Evolutionary conservation across 2,329 filamentous ascomycete genomes (phyloP).

Genomic region (Fusarium chuoi): DNA sequence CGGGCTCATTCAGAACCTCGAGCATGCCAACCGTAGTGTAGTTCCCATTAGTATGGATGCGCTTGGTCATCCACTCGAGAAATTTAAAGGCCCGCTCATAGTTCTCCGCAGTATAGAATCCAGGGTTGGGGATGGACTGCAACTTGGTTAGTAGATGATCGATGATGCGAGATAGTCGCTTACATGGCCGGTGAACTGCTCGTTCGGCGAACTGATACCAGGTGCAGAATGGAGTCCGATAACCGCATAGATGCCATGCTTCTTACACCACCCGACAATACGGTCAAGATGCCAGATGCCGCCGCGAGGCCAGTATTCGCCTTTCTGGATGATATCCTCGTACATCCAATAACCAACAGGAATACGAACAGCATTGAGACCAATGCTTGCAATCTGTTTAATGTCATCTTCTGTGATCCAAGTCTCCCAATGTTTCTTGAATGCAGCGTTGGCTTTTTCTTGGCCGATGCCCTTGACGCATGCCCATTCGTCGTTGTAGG

Average conservation of each 20-base stretch:
- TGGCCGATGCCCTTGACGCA: constrained; percentile 42
- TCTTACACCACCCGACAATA: constrained; percentile 41
- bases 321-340: constrained; percentile 36
- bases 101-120: constrained; percentile 66
- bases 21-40: constrained; percentile 69
- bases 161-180: not conserved
- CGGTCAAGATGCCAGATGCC: constrained; percentile 42
- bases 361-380: constrained; percentile 41
- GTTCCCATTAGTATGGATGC: constrained; percentile 59
- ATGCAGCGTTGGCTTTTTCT: constrained; percentile 34
- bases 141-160: rapidly evolving
- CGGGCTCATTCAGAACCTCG: constrained; percentile 68
- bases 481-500: constrained; percentile 40
- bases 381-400: constrained; percentile 37
- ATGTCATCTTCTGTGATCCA: constrained; percentile 41
- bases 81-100: constrained; percentile 65
- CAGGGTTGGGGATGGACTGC: constrained; percentile 44
- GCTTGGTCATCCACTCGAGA: constrained; percentile 64
- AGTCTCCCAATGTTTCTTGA: constrained; percentile 40
- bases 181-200: constrained; percentile 44
- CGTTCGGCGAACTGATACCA: constrained; percentile 34
- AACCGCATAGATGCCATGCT: constrained; percentile 38
- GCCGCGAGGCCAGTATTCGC: constrained; percentile 38
- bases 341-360: constrained; percentile 44
- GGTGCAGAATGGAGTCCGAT: constrained; percentile 42